phyloP scores from a whole-genome alignment of 2,329 filamentous ascomycete genomes.

The Coniochaeta sp. region DNA sequence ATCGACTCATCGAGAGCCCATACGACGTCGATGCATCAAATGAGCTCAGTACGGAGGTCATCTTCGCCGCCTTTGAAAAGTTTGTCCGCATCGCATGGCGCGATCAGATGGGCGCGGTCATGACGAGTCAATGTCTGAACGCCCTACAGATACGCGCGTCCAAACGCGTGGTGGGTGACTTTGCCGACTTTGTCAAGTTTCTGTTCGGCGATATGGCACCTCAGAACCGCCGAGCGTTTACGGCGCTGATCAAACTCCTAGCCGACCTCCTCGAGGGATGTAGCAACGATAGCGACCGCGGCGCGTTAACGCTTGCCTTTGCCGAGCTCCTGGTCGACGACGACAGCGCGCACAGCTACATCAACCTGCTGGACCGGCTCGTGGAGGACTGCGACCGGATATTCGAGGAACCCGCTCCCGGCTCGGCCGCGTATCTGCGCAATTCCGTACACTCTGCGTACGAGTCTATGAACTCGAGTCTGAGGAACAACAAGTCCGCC shows the following conservation, averaged over 20 bases:
- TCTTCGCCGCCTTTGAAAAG: conserved; percentile 91
- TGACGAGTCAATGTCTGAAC: conserved; percentile 64
- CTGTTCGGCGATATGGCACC: conserved; percentile 61
- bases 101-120: conserved; percentile 78
- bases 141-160: conserved; percentile 64
- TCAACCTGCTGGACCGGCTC: conserved; percentile 80
- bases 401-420: conserved; percentile 57
- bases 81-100: conserved; percentile 85
- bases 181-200: conserved; percentile 60
- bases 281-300: conserved; percentile 83
- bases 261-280: conserved; percentile 85
- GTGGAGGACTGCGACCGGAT: conserved; percentile 85
- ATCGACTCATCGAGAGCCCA: conserved; percentile 76
- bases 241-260: conserved; percentile 75
- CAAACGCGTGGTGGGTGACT: conserved; percentile 64
- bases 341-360: conserved; percentile 71
- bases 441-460: conserved; percentile 41
- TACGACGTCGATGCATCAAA: conserved; percentile 68
- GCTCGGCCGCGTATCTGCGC: conserved; percentile 31
- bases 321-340: conserved; percentile 77
- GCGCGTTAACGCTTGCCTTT: conserved; percentile 81
- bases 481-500: conserved; percentile 52
- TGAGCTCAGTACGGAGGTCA: conserved; percentile 71
- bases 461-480: conserved; percentile 53
- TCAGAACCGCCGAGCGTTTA: conserved; percentile 70